Evolutionary conservation across 768 basidiomycete genomes (phyloP).

Genomic region (Boletus sp.): DNA sequence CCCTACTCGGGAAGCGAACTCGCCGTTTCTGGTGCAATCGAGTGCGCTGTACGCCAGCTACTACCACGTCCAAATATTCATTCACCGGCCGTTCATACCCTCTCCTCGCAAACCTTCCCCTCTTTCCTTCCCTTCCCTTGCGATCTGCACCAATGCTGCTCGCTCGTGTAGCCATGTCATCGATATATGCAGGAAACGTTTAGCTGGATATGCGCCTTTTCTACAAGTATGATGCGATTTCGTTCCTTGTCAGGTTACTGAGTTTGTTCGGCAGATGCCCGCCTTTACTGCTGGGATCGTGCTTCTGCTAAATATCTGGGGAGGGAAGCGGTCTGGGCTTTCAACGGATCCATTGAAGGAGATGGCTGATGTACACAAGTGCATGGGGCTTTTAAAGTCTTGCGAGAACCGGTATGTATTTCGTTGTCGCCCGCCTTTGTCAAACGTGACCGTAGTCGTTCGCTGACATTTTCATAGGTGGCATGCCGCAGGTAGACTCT

Average conservation of each 20-base stretch:
- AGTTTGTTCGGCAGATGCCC: constrained; percentile 29
- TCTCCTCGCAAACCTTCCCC: constrained; percentile 50
- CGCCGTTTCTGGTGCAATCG: constrained; percentile 47
- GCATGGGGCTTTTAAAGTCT: constrained; percentile 40
- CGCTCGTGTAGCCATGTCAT: constrained; percentile 71
- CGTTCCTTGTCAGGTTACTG: background rate
- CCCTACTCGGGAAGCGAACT: constrained; percentile 37
- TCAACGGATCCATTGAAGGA: constrained; percentile 42
- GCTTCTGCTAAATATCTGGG: constrained; percentile 57
- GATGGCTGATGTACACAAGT: constrained; percentile 51
- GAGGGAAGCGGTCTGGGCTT: constrained; percentile 43
- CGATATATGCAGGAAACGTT: constrained; percentile 50
- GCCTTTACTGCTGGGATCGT: constrained; percentile 51
- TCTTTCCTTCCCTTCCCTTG: constrained; percentile 60
- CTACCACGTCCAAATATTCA: constrained; percentile 61
- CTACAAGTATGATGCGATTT: constrained; percentile 28
- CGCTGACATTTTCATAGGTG: constrained; percentile 32
- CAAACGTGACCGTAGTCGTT: background rate
- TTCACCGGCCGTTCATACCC: constrained; percentile 81
- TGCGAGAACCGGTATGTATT: constrained; percentile 36
- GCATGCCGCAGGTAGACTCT: constrained; percentile 48
- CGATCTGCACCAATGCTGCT: constrained; percentile 85
- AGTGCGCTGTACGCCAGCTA: constrained; percentile 51
- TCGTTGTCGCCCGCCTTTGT: background rate
- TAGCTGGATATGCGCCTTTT: constrained; percentile 22